Conservation (phyloP, 257 asterid genomes). For the Solanum ossicruentum region DNA sequence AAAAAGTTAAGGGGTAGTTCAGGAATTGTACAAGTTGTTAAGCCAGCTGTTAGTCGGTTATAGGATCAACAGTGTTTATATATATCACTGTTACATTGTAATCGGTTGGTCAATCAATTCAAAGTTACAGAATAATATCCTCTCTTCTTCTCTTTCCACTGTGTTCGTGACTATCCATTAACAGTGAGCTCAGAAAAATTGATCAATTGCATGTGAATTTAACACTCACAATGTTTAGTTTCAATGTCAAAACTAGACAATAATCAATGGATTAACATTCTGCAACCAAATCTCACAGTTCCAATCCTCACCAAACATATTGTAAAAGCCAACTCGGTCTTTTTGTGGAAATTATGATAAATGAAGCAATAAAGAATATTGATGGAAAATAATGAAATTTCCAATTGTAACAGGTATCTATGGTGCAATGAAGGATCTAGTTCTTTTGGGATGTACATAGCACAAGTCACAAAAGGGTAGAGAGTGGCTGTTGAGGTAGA, state of each 20-base stretch:
- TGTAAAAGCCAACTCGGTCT: background rate
- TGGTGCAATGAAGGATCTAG: background rate
- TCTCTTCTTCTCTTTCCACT: too few species aligned
- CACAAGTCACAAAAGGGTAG: background rate
- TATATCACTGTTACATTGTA: too few species aligned
- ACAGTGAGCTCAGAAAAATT: too few species aligned
- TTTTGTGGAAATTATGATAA: background rate
- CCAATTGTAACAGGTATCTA: background rate
- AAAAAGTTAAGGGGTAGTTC: too few species aligned
- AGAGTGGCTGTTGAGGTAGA: background rate
- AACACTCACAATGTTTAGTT: background rate
- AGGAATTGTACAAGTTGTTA: too few species aligned
- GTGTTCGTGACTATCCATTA: too few species aligned
- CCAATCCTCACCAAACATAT: background rate
- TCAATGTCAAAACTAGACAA: background rate
- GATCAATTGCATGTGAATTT: too few species aligned
- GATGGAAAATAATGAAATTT: background rate
- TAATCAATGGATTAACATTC: background rate
- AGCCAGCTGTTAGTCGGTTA: too few species aligned
- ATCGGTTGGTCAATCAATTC: too few species aligned
- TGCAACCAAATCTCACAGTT: background rate
- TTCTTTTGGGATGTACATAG: background rate
- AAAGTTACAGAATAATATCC: too few species aligned
- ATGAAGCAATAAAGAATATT: background rate
- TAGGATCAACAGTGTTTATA: too few species aligned